Evolutionary conservation across 305 asterid genomes (phyloP).

Genomic region (Rubia tinctorum): DNA sequence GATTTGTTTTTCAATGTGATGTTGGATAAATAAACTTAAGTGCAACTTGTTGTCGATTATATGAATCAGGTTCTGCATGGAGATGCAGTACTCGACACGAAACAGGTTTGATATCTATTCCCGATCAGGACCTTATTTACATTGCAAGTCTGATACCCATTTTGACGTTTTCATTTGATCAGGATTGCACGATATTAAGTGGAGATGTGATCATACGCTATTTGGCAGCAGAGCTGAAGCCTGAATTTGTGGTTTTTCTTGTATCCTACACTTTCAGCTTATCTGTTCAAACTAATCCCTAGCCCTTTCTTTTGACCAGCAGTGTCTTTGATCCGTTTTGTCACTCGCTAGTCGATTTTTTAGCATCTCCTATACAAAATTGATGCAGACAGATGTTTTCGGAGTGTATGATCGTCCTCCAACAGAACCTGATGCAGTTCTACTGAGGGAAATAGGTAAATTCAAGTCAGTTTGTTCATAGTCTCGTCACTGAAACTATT

Average conservation of each 20-base stretch:
- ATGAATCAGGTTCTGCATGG: slow-evolving; percentile 80
- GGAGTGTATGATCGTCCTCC: slow-evolving; percentile 97
- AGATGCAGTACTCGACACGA: slow-evolving; percentile 88
- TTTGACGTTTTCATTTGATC: slow-evolving; percentile 24
- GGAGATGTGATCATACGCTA: slow-evolving; percentile 86
- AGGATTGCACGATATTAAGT: slow-evolving; percentile 97
- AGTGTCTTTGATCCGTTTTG: neutral
- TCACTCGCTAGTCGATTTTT: neutral
- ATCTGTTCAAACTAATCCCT: neutral
- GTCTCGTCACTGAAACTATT: neutral
- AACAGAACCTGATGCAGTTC: slow-evolving; percentile 65
- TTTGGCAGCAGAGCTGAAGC: slow-evolving; percentile 76
- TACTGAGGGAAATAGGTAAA: slow-evolving; percentile 83
- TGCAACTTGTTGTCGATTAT: neutral
- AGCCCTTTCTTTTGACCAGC: neutral
- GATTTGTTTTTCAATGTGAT: neutral
- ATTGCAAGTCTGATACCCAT: slow-evolving; percentile 7
- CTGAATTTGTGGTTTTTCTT: slow-evolving; percentile 81
- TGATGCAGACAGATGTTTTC: slow-evolving; percentile 71
- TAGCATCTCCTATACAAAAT: slow-evolving; percentile 38
- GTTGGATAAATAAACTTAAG: neutral
- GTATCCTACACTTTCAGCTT: slow-evolving; percentile 48
- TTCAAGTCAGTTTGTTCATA: neutral
- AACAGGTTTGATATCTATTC: slow-evolving; percentile 58
- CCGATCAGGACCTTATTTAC: slow-evolving; percentile 16